A percentile compares a stretch with the other conserved stretches of the same genome.
phyloP scores from a whole-genome alignment of 2,329 filamentous ascomycete genomes.

The Trematosphaeria pertusa region DNA sequence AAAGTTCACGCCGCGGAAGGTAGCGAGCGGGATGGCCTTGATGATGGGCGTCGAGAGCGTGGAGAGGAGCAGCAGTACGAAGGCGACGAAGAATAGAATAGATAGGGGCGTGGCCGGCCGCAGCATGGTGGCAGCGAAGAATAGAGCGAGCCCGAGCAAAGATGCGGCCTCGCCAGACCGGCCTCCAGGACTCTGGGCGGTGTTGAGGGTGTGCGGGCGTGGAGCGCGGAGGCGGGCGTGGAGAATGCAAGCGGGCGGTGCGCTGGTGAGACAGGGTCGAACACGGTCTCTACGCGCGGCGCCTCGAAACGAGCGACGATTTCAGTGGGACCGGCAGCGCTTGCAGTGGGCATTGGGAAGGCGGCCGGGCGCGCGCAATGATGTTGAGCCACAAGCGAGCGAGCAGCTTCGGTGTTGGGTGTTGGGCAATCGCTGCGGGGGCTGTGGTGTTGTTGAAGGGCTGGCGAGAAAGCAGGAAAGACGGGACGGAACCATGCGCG shows the following conservation, averaged over 20 bases:
- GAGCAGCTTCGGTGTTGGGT: too few species aligned
- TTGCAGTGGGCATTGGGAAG: slow-evolving; percentile 37
- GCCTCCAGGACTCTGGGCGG: slow-evolving; percentile 32
- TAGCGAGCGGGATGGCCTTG: slow-evolving; percentile 81
- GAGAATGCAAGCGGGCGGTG: slow-evolving; percentile 12
- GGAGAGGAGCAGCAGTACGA: slow-evolving; percentile 82
- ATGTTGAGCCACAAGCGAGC: slow-evolving; percentile 7
- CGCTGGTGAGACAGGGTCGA: slow-evolving; percentile 26
- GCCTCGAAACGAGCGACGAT: slow-evolving; percentile 41
- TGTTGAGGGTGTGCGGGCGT: slow-evolving; percentile 20
- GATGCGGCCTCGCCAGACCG: slow-evolving; percentile 38
- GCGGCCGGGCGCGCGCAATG: slow-evolving; percentile 16
- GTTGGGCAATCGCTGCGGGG: neutral
- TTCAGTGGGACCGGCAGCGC: slow-evolving; percentile 30
- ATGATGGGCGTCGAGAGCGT: slow-evolving; percentile 93
- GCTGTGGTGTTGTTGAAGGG: neutral
- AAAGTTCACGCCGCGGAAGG: slow-evolving; percentile 78
- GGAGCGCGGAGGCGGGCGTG: slow-evolving; percentile 22
- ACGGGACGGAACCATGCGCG: slow-evolving; percentile 14
- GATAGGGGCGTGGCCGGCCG: slow-evolving; percentile 92
- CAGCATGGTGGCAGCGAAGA: slow-evolving; percentile 67
- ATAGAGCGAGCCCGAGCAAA: slow-evolving; percentile 26
- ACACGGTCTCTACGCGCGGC: slow-evolving; percentile 33
- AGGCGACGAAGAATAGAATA: slow-evolving; percentile 82
- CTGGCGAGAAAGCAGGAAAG: slow-evolving; percentile 15